phyloP scores from a whole-genome alignment of 1,284 basidiomycete species.

The Trametes polyzona region DNA sequence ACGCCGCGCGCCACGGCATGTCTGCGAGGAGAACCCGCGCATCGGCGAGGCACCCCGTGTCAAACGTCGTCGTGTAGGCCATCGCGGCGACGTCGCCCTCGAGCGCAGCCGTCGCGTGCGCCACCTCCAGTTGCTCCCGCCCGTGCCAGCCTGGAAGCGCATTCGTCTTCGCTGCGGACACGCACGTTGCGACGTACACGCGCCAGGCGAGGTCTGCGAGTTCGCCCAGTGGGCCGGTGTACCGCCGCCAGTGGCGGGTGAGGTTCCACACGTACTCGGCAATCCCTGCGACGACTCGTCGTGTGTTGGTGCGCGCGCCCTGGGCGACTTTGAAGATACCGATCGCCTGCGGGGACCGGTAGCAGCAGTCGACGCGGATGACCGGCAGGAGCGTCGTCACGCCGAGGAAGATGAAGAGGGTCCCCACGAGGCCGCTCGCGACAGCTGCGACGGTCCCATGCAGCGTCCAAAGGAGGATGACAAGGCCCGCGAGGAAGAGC shows the following conservation, averaged over 20 bases:
- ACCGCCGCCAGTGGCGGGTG: constrained; percentile 9
- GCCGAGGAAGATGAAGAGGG: constrained; percentile 10
- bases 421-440: constrained; percentile 11
- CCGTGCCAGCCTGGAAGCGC: constrained; percentile 15
- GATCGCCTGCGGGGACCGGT: constrained; percentile 16
- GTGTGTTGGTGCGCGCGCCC: not conserved
- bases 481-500: constrained; percentile 22
- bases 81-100: constrained; percentile 16
- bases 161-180: constrained; percentile 12
- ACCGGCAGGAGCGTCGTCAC: constrained; percentile 14
- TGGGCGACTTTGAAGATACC: constrained; percentile 15
- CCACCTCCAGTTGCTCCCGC: constrained; percentile 17
- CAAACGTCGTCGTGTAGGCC: constrained; percentile 20
- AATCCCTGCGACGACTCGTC: not conserved
- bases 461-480: constrained; percentile 21
- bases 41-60: constrained; percentile 4
- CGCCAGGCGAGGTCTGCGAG: constrained; percentile 10
- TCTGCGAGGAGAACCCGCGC: constrained; percentile 9
- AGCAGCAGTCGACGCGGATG: constrained; percentile 15
- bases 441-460: constrained; percentile 14
- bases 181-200: constrained; percentile 6
- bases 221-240: constrained; percentile 1
- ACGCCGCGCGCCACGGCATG: constrained; percentile 11
- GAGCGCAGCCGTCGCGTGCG: constrained; percentile 6
- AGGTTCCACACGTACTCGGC: constrained; percentile 5